These are phyloP conservation scores for Isatis lusitanica DNA, from an alignment of 441 rosid species.

Conservation along the genomic window DNA sequence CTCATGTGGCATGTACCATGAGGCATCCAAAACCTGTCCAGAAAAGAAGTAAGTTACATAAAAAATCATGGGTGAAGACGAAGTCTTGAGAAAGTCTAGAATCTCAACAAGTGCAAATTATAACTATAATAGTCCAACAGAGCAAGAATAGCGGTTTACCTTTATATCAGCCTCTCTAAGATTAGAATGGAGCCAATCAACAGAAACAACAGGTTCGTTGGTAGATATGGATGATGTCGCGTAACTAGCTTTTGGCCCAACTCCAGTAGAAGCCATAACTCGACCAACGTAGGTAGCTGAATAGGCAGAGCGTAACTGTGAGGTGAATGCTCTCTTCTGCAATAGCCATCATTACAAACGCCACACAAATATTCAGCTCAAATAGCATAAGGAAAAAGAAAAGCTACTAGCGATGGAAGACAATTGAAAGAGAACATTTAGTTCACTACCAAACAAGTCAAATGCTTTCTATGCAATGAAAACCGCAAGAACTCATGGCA, in stretches of 20 bases:
- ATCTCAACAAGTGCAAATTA: neutral
- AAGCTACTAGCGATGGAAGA: too few relatives aligned
- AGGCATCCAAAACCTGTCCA: conserved; percentile 85
- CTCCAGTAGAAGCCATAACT: conserved; percentile 56
- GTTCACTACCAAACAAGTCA: too few relatives aligned
- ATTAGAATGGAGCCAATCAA: conserved; percentile 89
- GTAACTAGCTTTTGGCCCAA: conserved; percentile 42
- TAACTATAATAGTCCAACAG: neutral
- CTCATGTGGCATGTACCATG: conserved; percentile 98
- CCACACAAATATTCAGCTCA: neutral
- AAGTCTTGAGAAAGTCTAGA: neutral
- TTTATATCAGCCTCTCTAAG: conserved; percentile 67
- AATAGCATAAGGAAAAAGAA: neutral
- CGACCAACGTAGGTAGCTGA: conserved; percentile 34
- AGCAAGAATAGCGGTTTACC: conserved; percentile 39
- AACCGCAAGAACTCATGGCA: too few relatives aligned
- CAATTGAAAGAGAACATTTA: too few relatives aligned
- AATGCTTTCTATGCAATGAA: too few relatives aligned
- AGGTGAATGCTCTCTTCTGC: conserved; percentile 51
- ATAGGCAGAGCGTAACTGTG: conserved; percentile 30
- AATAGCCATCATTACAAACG: conserved; percentile 4
- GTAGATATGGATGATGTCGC: conserved; percentile 50
- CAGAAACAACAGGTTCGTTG: conserved; percentile 77
- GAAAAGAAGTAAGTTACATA: neutral
- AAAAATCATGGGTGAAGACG: conserved; percentile 2